Evolutionary conservation across 2,329 filamentous ascomycete genomes (phyloP), one percentile per base, ranked within the genome.

Genomic region (Fusarium multiceps): DNA sequence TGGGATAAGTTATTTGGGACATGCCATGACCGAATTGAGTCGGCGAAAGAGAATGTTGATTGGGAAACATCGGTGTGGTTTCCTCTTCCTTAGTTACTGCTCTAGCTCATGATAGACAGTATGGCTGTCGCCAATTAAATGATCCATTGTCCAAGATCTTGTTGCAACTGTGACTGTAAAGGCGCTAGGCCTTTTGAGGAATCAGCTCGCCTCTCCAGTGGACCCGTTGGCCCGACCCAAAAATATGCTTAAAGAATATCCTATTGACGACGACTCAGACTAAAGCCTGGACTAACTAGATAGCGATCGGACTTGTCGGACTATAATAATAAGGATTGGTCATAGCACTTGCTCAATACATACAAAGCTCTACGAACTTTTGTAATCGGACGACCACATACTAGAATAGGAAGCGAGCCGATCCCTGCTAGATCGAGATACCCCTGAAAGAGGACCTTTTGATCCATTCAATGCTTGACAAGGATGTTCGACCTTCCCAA

Each of bases 1-100:
- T 69, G 66, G 66, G 66, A 69, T 43, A 48, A 30, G 4, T 4
- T 69, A 1, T 68, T 68, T 59, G 63, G 65, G 6, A 67, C 65
- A 4, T 68, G 65, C 5, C 65, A 67, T 4, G 63, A 63, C 0
- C 58, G 65, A 0, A 68, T 68, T 20, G 65, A 68, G 8, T 45
- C 58, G 3, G 37, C 21, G 18, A 42, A n/a, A 5, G 27, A 58
- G 3, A 68, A 68, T 23, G 37, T 68, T 45, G 41, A 68, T 21
- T 68, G 63, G 65, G 49, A 69, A 16, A 37, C 5, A 13, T 40
- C 41, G 10, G 62, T 65, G 28, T 62, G 56, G 53, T 61, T 57
- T 21, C 62, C 62, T n/a, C 13, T 65, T 2, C 54, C 59, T 20
- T 59, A 42, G 27, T 37, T 37, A 12, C 10, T n/a, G 18, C 34